Base-by-base conservation (phyloP, 257 asterid species). In the Ophiorrhiza pumila region DNA sequence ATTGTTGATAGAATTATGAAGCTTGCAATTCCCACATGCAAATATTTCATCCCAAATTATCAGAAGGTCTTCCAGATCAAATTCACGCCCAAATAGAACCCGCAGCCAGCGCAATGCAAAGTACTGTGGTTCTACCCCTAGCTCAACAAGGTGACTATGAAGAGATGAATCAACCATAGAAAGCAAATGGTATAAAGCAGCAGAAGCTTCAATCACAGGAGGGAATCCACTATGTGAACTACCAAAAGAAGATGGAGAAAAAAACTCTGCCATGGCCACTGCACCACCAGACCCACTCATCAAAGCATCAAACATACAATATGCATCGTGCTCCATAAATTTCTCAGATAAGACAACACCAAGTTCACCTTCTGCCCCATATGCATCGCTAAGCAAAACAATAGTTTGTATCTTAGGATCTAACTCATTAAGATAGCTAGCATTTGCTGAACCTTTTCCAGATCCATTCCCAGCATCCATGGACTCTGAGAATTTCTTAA, bases 331-430 rank as follows among this genome's bases (percentile, higher is more conserved):
- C 82, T 92, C 98, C 90, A 86, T 85, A 75, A 92, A 90, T 80
- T 89, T 92, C 79, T 89, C 92, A 0, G 98, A 92, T 64, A 92
- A 77, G 71, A 90, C 93, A 34, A 89, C 81, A 50, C 98, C 98
- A 43, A 92, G 93, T 83, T 90, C 98, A 71, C 97, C 97, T 79
- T 92, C 98, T 47, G 97, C 95, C 22, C 98, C 98, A 69, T 92
- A 92, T 74, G 96, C 96, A 79, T 92, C 98, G 29, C 91, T 84
- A 55, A 92, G 83, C 69, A 83, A 78, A 81, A 92, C 82, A 73
- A 87, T 83, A 47, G 85, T 77, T 78, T 90, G 95, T 69, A 84
- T 78, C 73, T 77, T 85, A 23, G 95, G 93, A 74, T 92, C 96
- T 41, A 89, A 90, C 73, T 89, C 97, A 69, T 61, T 55, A 42